Base-by-base conservation (phyloP, 257 asterid species). In the Linaria vulgaris region DNA sequence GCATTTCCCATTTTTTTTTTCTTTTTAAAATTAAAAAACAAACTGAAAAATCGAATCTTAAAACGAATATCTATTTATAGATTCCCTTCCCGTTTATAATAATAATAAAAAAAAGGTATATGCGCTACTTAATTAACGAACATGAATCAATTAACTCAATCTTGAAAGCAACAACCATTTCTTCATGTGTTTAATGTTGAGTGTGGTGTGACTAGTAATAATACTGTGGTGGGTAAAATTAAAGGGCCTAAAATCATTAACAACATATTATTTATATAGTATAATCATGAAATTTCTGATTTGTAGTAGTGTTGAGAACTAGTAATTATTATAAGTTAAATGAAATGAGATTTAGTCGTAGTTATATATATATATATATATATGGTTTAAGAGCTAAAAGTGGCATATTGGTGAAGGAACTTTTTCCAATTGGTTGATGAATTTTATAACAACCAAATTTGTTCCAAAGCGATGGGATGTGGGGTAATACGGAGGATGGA, bases 1-100 rank as follows among this genome's bases (percentile, higher is more conserved):
- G 87, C 92, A 78, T 91, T 91, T 61, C 98, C 98, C 96, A 90
- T 90, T 72, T 69, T 13, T 22, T 22, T 19, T 25, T 47, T 45
- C 21, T 56, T 20, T 56, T 55, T 59, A 10, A 10, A 25, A 12
- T 5, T 12, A 60, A 60, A 58, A 66, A 46, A 43, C 31, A 43
- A 57, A 51, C 64, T 55, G 66, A 48, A 65, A 17, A 82, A 63
- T 43, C 59, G 69, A 66, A 68, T 68, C 78, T 78, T 39, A 15
- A 37, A 6, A 49, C 55, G 85, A 76, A 78, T 78, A 72, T 63
- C 23, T 43, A 59, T 43, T 12, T 44, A 25, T 15, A 71, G 81
- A 71, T 69, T 66, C 27, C 46, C 51, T 64, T 64, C 53, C 65
- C 3, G 6, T 27, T n/a, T n/a, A n/a, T n/a, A n/a, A n/a, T n/a